phyloP scores from a whole-genome alignment of 208 protist species.

The Naegleria lovaniensis region DNA sequence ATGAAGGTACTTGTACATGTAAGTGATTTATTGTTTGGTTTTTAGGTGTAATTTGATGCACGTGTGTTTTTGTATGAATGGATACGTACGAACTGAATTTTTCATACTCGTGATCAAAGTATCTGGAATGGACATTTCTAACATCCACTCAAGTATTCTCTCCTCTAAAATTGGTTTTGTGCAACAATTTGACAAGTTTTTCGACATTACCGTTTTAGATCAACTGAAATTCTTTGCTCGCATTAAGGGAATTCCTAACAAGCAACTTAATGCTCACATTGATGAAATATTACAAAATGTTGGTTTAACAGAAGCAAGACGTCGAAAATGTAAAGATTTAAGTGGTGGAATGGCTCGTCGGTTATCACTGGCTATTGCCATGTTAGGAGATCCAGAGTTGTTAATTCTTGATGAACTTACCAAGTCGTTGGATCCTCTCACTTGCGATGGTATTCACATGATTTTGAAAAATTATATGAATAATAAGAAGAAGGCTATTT shows the following conservation, averaged over 20 bases:
- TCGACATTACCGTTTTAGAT: constrained; percentile 34
- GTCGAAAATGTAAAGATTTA: constrained; percentile 3
- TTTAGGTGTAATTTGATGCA: no score
- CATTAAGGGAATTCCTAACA: constrained; percentile 36
- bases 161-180: neutral
- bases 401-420: constrained; percentile 53
- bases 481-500: constrained; percentile 1
- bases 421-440: constrained; percentile 4
- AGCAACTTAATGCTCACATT: neutral
- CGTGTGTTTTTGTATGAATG: no score
- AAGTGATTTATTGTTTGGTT: no score
- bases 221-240: constrained; percentile 41
- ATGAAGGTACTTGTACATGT: constrained; percentile 28
- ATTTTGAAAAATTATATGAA: constrained; percentile 2
- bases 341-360: constrained; percentile 64
- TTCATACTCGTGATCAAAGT: no score
- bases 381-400: constrained; percentile 63
- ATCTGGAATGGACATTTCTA: neutral
- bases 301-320: neutral
- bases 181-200: neutral
- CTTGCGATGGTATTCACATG: constrained; percentile 47
- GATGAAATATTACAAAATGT: constrained; percentile 17
- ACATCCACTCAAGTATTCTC: neutral
- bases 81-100: no score
- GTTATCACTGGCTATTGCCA: constrained; percentile 60